These are phyloP conservation scores for Guyanaporus albipodus DNA, from an alignment of 768 basidiomycete species.

Conservation along the genomic window DNA sequence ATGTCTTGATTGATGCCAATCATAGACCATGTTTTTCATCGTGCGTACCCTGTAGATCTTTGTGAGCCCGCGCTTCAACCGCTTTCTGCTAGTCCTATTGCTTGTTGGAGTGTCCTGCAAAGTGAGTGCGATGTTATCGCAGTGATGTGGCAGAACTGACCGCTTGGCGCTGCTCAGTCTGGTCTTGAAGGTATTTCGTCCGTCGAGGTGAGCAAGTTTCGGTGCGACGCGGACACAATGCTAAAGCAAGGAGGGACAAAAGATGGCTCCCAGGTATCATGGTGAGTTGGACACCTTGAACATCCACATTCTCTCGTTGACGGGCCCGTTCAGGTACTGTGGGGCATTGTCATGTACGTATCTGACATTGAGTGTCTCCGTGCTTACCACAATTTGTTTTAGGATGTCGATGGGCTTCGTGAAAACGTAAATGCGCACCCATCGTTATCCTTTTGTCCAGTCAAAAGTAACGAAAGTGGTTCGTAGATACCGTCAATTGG, in stretches of 20 bases:
- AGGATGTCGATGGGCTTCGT: slow-evolving; percentile 68
- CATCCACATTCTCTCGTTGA: not conserved
- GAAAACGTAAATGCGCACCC: slow-evolving; percentile 43
- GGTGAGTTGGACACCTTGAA: slow-evolving; percentile 30
- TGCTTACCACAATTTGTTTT: not conserved
- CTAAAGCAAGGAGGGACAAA: slow-evolving; percentile 11
- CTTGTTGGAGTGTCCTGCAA: slow-evolving; percentile 63
- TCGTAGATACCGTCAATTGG: slow-evolving; percentile 56
- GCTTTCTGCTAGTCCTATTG: slow-evolving; percentile 24
- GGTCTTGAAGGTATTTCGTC: slow-evolving; percentile 59
- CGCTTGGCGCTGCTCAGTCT: slow-evolving; percentile 4
- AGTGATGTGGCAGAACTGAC: not conserved
- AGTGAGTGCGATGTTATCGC: slow-evolving; percentile 34
- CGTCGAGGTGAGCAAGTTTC: slow-evolving; percentile 46
- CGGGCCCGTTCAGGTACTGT: slow-evolving; percentile 45
- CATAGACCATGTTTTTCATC: slow-evolving; percentile 67
- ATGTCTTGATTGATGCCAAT: not conserved
- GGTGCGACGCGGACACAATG: not conserved
- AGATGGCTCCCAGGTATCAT: slow-evolving; percentile 66
- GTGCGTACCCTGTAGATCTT: slow-evolving; percentile 35
- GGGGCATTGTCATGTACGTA: slow-evolving; percentile 61
- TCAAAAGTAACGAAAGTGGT: not conserved
- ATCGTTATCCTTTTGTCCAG: not conserved
- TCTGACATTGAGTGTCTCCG: not conserved
- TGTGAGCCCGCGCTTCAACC: not conserved